Evolutionary conservation across 106 monocot species (phyloP).

Genomic region (Dendrobium huoshanense): DNA sequence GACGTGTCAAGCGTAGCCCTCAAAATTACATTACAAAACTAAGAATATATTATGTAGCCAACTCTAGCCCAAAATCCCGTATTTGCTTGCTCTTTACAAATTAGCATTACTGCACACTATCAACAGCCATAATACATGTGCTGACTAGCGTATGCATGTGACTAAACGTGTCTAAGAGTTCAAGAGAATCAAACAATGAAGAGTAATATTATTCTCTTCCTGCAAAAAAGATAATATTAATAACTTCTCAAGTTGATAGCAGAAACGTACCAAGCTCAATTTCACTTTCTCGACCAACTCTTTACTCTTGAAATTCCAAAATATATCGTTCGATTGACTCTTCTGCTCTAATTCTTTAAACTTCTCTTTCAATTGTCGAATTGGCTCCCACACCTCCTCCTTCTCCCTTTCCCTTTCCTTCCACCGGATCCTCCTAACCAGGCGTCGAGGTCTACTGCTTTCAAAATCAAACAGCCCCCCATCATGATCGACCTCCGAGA

Average conservation of each 20-base stretch:
- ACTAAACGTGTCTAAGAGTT: too few relatives aligned
- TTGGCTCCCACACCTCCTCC: slow-evolving; percentile 54
- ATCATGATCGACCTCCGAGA: slow-evolving; percentile 30
- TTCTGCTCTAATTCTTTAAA: slow-evolving; percentile 82
- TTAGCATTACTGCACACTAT: not conserved
- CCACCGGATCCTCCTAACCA: slow-evolving; percentile 18
- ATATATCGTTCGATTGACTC: slow-evolving; percentile 59
- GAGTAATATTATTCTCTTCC: too few relatives aligned
- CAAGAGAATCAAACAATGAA: too few relatives aligned
- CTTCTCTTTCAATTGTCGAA: slow-evolving; percentile 54
- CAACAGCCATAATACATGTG: not conserved
- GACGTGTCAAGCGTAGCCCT: not conserved
- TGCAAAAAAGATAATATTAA: not conserved
- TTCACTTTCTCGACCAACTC: slow-evolving; percentile 85
- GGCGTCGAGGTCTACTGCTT: slow-evolving; percentile 7
- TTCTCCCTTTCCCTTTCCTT: slow-evolving; percentile 18
- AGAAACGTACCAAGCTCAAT: slow-evolving; percentile 57
- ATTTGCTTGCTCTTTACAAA: not conserved
- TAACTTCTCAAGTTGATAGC: not conserved
- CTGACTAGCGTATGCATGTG: not conserved
- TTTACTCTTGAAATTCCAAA: slow-evolving; percentile 49
- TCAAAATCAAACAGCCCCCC: slow-evolving; percentile 23
- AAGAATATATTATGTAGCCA: not conserved
- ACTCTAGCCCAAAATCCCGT: too few relatives aligned
- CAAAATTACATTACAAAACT: not conserved